Base-by-base conservation (phyloP, 2,329 filamentous ascomycete genomes). In the Claviceps sp. region DNA sequence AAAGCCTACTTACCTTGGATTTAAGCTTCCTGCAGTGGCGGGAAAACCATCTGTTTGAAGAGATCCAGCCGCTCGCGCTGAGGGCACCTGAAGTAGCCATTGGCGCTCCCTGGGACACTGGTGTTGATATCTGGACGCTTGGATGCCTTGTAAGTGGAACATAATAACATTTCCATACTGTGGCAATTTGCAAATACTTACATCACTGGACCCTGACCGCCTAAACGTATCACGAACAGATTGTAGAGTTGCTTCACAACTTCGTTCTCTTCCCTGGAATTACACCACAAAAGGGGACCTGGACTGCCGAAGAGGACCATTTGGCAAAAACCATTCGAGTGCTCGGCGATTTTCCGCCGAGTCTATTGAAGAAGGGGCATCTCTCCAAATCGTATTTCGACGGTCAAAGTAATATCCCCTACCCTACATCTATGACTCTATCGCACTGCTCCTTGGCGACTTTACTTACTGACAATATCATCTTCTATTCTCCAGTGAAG, bases 41-140 rank as follows among this genome's bases (percentile, higher is more conserved):
- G 34, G 49, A 53, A 13, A 53, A 52, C 4, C 59, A 60, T 37
- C 53, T 62, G 2, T 51, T 40, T 4, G 53, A 61, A 17, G 34
- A 39, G 3, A 62, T 62, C 20, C 58, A 62, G 43, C 57, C 60
- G 0, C 50, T 57, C 0, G 54, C 53, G 2, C 56, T 62, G 4
- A 56, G 56, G 11, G 52, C 59, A 3, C 60, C 59, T 0, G 59
- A 62, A 49, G 60, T 61, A 5, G 49, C 61, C 2, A 55, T 62
- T 4, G 52, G 54, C 5, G 57, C 57, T 11, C 50, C 52, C 57
- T 26, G 23, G 23, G 23, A 26, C 23, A 26, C 23, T 26, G 23
- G 23, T 26, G 23, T 26, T 26, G 23, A 61, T 46, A 55, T 54
- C 49, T 62, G 58, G 58, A 61, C 59, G 34, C 53, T 61, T 0